Evolutionary conservation across 108 stramenopile species (phyloP).

Genomic region (Bacterosira constricta): DNA sequence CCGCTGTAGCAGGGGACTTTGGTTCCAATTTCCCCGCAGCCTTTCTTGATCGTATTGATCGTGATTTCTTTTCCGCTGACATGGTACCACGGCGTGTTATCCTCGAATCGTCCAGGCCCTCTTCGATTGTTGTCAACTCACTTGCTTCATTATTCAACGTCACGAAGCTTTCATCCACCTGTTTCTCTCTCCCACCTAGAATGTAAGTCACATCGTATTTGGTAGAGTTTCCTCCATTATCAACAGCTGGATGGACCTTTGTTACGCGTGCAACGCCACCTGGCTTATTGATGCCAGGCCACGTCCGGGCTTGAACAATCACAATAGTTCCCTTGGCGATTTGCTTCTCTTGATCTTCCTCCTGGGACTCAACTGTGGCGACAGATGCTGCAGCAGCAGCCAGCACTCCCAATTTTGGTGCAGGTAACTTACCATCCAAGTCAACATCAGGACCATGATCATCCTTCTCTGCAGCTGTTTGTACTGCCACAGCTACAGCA

Average conservation of each 20-base stretch:
- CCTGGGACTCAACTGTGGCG: background rate
- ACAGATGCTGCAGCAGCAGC: background rate
- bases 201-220: slow-evolving; percentile 78
- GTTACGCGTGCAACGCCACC: slow-evolving; percentile 80
- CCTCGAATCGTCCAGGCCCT: slow-evolving; percentile 6
- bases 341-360: background rate
- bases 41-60: slow-evolving; percentile 4
- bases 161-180: slow-evolving; percentile 73
- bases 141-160: slow-evolving; percentile 22
- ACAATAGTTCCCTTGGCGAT: slow-evolving; percentile 72
- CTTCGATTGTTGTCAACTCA: slow-evolving; percentile 4
- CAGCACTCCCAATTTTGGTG: background rate
- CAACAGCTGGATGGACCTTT: slow-evolving; percentile 46
- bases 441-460: background rate
- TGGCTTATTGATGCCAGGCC: slow-evolving; percentile 90
- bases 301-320: slow-evolving; percentile 71
- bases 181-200: slow-evolving; percentile 77
- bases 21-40: background rate
- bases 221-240: slow-evolving; percentile 26
- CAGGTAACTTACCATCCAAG: background rate
- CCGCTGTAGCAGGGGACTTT: background rate
- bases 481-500: background rate
- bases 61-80: slow-evolving; percentile 31
- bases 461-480: background rate
- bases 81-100: slow-evolving; percentile 1